Percentiles rank a stretch among this genome's conserved stretches.
phyloP scores from a whole-genome alignment of 225 moss, liverwort and hornwort species.

The Pseudisothecium myosuroides region DNA sequence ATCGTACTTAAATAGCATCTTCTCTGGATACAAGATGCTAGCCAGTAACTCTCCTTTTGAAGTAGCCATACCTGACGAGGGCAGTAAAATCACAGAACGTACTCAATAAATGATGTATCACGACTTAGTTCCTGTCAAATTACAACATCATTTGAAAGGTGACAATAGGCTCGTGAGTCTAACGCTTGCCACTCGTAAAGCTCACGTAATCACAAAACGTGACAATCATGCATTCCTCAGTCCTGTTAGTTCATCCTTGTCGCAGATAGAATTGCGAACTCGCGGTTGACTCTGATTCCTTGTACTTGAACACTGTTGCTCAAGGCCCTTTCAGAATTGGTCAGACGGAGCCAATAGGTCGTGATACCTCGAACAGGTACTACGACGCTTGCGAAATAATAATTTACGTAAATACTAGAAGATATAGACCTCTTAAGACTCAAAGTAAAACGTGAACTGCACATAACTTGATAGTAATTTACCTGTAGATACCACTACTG shows the following conservation, averaged over 20 bases:
- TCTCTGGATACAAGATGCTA: slow-evolving; percentile 71
- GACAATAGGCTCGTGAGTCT: neutral
- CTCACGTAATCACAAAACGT: neutral
- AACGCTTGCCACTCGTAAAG: neutral
- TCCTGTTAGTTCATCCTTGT: neutral
- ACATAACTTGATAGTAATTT: neutral
- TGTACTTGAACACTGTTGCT: neutral
- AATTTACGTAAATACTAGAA: neutral
- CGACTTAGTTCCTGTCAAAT: neutral
- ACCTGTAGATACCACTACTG: slow-evolving; percentile 73
- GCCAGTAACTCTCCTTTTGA: slow-evolving; percentile 73
- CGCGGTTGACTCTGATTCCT: neutral
- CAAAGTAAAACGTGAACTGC: neutral
- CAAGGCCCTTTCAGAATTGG: neutral
- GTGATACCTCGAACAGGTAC: neutral
- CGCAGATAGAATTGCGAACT: neutral
- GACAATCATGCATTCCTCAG: neutral
- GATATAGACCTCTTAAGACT: neutral
- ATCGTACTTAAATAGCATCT: slow-evolving; percentile 86
- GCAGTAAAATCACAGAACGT: neutral
- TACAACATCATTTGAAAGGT: neutral
- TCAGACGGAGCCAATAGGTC: neutral
- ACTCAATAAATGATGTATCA: neutral
- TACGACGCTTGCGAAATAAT: neutral
- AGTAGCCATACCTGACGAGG: slow-evolving; percentile 60